Evolutionary conservation across 2,329 filamentous ascomycete genomes (phyloP).

Genomic region (Sclerotinia glacialis): DNA sequence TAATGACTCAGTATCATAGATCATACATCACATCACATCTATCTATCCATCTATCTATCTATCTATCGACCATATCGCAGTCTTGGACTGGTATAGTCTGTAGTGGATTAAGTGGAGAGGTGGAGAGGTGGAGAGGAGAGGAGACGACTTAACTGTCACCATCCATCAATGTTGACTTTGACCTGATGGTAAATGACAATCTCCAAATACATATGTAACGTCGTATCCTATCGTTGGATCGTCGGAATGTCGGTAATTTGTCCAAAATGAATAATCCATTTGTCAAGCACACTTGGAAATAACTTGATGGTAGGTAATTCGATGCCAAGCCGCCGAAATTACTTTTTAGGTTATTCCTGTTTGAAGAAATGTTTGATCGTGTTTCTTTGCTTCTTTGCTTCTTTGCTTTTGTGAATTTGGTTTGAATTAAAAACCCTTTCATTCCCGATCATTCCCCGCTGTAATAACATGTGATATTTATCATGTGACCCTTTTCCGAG

Average conservation of each 20-base stretch:
- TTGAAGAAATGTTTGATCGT: not conserved
- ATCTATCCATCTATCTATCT: too few species aligned
- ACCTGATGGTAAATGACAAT: not conserved
- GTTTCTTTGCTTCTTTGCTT: too few species aligned
- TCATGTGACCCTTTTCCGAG: not conserved
- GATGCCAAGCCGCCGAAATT: not conserved
- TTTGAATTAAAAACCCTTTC: not conserved
- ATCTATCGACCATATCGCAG: constrained; percentile 1
- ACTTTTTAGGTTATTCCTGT: not conserved
- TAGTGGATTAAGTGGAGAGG: constrained; percentile 6
- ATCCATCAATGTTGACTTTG: not conserved
- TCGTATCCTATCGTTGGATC: constrained; percentile 16
- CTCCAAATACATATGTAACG: constrained; percentile 19
- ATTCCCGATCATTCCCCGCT: not conserved
- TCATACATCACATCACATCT: not conserved
- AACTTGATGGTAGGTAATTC: not conserved
- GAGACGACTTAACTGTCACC: not conserved
- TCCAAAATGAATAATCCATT: not conserved
- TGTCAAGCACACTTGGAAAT: constrained; percentile 2
- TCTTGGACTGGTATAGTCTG: not conserved
- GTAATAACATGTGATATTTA: too few species aligned
- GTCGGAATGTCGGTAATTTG: not conserved
- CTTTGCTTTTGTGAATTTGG: too few species aligned
- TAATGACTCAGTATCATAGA: not conserved
- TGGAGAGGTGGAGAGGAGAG: constrained; percentile 2